A percentile compares a stretch with the other conserved stretches of the same genome.
Evolutionary conservation across 441 rosid genomes (phyloP).

Genomic region (Aleurites moluccanus): DNA sequence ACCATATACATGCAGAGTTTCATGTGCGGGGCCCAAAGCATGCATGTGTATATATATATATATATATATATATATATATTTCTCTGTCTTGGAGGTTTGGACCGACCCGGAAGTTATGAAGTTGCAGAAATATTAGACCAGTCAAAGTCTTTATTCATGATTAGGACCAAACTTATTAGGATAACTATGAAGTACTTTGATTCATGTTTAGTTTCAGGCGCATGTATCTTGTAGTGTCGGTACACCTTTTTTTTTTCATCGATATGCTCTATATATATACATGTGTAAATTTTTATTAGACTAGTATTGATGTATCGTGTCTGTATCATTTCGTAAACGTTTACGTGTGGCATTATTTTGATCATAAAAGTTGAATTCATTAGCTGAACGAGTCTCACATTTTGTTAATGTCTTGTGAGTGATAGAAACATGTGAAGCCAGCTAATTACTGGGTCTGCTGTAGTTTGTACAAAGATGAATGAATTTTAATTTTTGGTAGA

Average conservation of each 20-base stretch:
- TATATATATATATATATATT: background rate
- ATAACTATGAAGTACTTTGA: background rate
- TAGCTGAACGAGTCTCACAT: no score
- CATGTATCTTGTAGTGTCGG: no score
- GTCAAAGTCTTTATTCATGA: constrained; percentile 26
- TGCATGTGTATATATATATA: background rate
- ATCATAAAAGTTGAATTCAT: no score
- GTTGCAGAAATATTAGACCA: constrained; percentile 32
- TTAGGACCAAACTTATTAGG: constrained; percentile 21
- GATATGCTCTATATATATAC: no score
- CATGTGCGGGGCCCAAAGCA: constrained; percentile 4
- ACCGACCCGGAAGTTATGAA: constrained; percentile 12
- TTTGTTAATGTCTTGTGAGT: background rate
- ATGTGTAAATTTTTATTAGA: no score
- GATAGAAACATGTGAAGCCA: constrained; percentile 15
- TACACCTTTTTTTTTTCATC: no score
- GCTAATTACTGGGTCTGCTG: constrained; percentile 15
- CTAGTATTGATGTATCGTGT: no score
- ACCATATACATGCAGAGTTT: constrained; percentile 6
- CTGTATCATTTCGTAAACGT: no score
- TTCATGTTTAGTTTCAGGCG: no score
- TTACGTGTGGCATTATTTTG: no score
- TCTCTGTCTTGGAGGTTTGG: constrained; percentile 4
- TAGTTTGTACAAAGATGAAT: background rate
- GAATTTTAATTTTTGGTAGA: background rate